Base-by-base conservation (phyloP, 2,329 filamentous ascomycete species). In the Metarhizium sp. region DNA sequence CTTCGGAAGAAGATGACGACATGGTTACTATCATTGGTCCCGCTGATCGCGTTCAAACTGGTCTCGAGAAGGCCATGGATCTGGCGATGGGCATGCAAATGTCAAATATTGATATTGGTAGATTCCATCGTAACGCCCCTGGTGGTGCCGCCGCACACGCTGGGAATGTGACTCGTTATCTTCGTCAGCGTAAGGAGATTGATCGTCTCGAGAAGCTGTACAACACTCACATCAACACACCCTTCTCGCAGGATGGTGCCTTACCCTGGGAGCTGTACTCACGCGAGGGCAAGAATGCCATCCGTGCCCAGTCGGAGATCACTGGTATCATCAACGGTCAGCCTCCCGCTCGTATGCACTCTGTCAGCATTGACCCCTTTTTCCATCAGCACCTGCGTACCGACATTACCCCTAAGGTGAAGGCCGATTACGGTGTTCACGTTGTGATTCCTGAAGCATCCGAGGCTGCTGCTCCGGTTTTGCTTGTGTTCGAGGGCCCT, bases 251-350 rank as follows among this genome's bases (percentile, higher is more conserved):
- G 51, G 84, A 89, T 48, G 85, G 85, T 40, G 84, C 84, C 11
- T 82, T 88, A 48, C 85, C 86, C 0, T 96, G 92, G 90, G 87
- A 96, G 68, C 81, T 97, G 54, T 96, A 92, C 71, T 89, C 90
- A 6, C 82, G 87, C 42, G 88, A 96, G 64, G 85, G 86, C 60
- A 95, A 94, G 77, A 95, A 91, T 66, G 81, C 82, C 32, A 83
- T 89, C 66, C 85, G 85, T 63, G 88, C 87, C 7, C 86, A 88
- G 64, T 81, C 82, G 6, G 88, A 91, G 63, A 85, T 94, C 65
- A 85, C 83, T 67, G 82, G 81, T 63, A 81, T 94, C 57, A 82
- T 92, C 62, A 81, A 81, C 58, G 82, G 82, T 51, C 87, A 91
- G 66, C 88, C 88, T 46, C 89, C 88, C 3, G 79, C 84, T 42